A percentile compares a stretch with the other conserved stretches of the same genome.
phyloP scores from a whole-genome alignment of 1,139 yeast genomes.

The Debaryomyces nepalensis region DNA sequence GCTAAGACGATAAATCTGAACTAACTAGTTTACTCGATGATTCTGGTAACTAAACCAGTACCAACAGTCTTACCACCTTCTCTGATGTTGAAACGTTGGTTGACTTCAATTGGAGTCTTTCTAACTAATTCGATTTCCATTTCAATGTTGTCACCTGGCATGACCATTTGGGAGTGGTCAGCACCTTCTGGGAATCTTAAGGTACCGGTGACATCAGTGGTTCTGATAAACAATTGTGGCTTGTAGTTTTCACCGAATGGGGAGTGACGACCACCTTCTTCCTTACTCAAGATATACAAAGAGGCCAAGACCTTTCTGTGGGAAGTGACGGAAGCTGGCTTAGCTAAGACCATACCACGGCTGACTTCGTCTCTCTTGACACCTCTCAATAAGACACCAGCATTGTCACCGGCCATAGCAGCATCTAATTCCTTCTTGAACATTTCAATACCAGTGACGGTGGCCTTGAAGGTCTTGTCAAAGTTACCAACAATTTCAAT shows the following conservation, averaged over 20 bases:
- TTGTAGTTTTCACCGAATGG: conserved; percentile 97
- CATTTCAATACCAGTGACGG: conserved; percentile 98
- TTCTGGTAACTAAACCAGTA: conserved; percentile 96
- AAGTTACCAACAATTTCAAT: conserved; percentile 94
- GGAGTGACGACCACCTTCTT: conserved; percentile 99
- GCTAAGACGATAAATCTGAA: conserved; percentile 7
- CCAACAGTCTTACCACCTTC: conserved; percentile 99
- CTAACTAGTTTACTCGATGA: conserved; percentile 59
- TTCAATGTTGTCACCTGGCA: conserved; percentile 99
- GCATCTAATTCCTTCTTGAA: conserved; percentile 97
- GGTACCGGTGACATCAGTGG: conserved; percentile 93
- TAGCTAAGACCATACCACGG: conserved; percentile 98
- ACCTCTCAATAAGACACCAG: conserved; percentile 97
- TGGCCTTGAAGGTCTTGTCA: conserved; percentile 86
- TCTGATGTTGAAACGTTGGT: conserved; percentile 98
- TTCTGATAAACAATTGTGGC: conserved; percentile 96
- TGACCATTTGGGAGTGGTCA: conserved; percentile 86
- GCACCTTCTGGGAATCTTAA: conserved; percentile 86
- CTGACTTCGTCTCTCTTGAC: conserved; percentile 94
- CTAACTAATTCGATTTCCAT: conserved; percentile 90
- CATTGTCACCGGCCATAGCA: conserved; percentile 99
- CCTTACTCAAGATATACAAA: conserved; percentile 87
- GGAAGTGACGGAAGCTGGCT: conserved; percentile 90
- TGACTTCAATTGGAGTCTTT: conserved; percentile 93
- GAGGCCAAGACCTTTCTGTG: conserved; percentile 95